These are phyloP conservation scores for Xylariaceae sp. DNA, from an alignment of 2,329 filamentous ascomycete genomes.

Conservation along the genomic window DNA sequence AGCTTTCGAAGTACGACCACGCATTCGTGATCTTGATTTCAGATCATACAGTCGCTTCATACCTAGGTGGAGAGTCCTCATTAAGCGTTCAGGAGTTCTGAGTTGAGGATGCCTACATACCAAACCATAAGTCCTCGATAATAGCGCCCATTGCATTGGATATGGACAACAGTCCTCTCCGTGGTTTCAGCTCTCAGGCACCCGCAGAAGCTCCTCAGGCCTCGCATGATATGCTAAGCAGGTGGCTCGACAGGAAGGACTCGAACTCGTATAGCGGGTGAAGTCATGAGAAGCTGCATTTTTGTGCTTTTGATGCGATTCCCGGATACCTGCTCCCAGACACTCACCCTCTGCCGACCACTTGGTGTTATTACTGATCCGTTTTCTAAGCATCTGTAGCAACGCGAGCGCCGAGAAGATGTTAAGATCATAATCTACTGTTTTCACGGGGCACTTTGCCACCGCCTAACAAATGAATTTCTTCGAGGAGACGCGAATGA, in stretches of 20 bases:
- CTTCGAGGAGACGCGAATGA: neutral
- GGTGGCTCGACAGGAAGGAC: neutral
- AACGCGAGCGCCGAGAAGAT: neutral
- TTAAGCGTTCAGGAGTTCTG: too few species aligned
- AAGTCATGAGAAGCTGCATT: neutral
- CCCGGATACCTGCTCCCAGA: neutral
- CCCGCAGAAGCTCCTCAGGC: too few species aligned
- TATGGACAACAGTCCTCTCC: neutral
- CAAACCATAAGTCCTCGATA: neutral
- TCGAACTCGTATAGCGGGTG: neutral
- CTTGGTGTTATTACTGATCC: neutral
- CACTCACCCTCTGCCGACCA: neutral
- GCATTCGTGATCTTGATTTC: too few species aligned
- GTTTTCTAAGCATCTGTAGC: neutral
- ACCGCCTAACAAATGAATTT: neutral
- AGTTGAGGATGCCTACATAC: neutral
- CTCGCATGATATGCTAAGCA: neutral
- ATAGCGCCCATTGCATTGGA: neutral
- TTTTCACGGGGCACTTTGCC: neutral
- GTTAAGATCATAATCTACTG: neutral
- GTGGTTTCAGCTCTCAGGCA: too few species aligned
- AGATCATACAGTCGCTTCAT: neutral
- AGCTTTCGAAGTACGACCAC: too few species aligned
- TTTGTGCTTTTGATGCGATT: neutral
- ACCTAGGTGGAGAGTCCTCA: too few species aligned